Base-by-base conservation (phyloP, 495 filamentous ascomycete genomes). In the Saxispiralis lemnorum region DNA sequence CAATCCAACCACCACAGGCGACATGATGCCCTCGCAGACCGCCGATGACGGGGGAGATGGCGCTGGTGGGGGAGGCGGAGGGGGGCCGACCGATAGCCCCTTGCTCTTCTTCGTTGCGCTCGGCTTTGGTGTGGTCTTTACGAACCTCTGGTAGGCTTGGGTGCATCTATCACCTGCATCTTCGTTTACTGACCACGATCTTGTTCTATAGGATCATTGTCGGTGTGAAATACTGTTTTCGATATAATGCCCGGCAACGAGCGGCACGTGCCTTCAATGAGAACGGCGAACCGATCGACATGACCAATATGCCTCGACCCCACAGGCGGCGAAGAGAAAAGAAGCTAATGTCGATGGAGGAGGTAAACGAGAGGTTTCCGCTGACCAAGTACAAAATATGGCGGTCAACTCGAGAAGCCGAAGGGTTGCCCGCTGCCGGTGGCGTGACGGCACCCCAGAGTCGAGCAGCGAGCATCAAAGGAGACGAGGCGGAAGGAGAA, bases 111-210 rank as follows among this genome's bases (percentile, higher is more conserved):
- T 97, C 59, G 89, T 97, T 21, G 89, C 92, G 9, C 66, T 99
- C 41, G 89, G 89, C 6, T 99, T 99, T 57, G 89, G 89, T 44
- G 92, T 99, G 18, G 89, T 99, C 16, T 99, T 99, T 57, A 99
- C 89, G 31, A 99, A 96, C 61, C 62, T 99, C 64, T 99, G 89
- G 89, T 96, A 71, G 48, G 65, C 57, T 42, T 14, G 45, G 13
- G 19, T 35, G n/a, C 28, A 39, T 41, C n/a, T 31, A 39, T 14
- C 31, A 24, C 19, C 14, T n/a, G n/a, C 6, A 31, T 31, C 35
- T 21, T 20, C 21, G 20, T 38, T 17, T 19, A 37, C 24, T 51
- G 19, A 43, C 28, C 28, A 13, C 24, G n/a, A 53, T 39, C 54
- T 32, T 11, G 31, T n/a, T n/a, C 31, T 34, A 35, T 54, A 96